Evolutionary conservation across 176 grass and related monocot genomes (phyloP).

Genomic region (Aegilops umbellulata): DNA sequence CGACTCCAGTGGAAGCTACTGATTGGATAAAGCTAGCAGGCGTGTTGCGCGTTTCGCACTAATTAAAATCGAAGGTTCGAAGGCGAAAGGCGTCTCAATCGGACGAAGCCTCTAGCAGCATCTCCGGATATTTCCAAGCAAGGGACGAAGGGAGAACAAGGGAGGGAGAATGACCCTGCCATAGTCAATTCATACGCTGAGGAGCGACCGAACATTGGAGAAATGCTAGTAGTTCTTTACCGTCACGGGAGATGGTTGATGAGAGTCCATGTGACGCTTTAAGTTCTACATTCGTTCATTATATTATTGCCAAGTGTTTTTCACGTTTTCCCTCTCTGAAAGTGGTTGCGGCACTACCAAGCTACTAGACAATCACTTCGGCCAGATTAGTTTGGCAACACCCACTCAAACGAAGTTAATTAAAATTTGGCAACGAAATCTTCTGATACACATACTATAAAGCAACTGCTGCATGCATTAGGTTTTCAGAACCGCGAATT

Average conservation of each 20-base stretch:
- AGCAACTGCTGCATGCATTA: background rate
- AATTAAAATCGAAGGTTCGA: background rate
- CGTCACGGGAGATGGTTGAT: background rate
- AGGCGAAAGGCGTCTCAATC: background rate
- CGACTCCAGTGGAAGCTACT: background rate
- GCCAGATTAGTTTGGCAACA: background rate
- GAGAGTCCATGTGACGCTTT: background rate
- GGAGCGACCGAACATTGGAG: no score
- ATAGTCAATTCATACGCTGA: no score
- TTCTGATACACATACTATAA: background rate
- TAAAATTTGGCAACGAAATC: background rate
- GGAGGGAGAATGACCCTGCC: background rate
- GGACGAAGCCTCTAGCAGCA: background rate
- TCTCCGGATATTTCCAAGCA: background rate
- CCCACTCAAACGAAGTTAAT: background rate
- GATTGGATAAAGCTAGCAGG: background rate
- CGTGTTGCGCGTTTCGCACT: conserved; percentile 19
- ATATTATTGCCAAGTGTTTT: background rate
- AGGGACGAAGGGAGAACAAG: background rate
- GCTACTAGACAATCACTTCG: background rate
- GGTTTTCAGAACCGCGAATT: background rate
- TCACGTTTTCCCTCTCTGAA: background rate
- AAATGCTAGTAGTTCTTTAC: background rate
- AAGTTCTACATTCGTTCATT: background rate
- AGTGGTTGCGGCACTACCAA: background rate